Evolutionary conservation across 352 stramenopile genomes (phyloP).

Genomic region (Phytophthora rubi): DNA sequence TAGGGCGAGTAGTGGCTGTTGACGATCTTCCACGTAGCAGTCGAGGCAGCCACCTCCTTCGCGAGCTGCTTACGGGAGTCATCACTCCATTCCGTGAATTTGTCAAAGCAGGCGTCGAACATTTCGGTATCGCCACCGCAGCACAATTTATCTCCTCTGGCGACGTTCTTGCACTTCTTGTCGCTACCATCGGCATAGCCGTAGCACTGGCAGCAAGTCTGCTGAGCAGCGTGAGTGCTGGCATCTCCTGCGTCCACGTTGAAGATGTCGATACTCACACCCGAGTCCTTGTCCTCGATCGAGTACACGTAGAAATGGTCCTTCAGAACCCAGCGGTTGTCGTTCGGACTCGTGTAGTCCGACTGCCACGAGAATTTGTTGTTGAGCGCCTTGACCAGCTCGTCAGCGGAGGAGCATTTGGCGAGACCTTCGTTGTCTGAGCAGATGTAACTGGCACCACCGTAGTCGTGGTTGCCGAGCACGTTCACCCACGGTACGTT

Average conservation of each 20-base stretch:
- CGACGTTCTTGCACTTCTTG: constrained; percentile 58
- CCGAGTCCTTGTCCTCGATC: constrained; percentile 47
- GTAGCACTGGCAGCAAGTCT: constrained; percentile 89
- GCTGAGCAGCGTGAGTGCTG: constrained; percentile 62
- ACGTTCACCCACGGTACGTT: constrained; percentile 77
- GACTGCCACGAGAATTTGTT: constrained; percentile 68
- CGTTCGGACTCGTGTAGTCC: constrained; percentile 74
- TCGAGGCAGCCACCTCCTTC: constrained; percentile 59
- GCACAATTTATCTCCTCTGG: constrained; percentile 57
- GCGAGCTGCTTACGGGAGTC: constrained; percentile 73
- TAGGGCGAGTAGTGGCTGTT: constrained; percentile 87
- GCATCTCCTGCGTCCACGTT: constrained; percentile 79
- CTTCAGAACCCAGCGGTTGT: constrained; percentile 72
- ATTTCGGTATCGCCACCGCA: constrained; percentile 59
- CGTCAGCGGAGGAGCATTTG: constrained; percentile 53
- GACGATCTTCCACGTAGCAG: constrained; percentile 85
- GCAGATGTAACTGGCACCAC: constrained; percentile 75
- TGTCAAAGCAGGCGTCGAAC: constrained; percentile 66
- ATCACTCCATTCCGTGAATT: constrained; percentile 71
- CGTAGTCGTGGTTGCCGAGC: constrained; percentile 84
- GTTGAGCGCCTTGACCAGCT: constrained; percentile 55
- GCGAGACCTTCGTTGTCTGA: constrained; percentile 44
- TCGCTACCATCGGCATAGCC: constrained; percentile 64
- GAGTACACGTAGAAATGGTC: constrained; percentile 78
- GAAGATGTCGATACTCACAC: constrained; percentile 73